Evolutionary conservation across 495 filamentous ascomycete genomes (phyloP).

Genomic region (Aspergillus homomorphus): DNA sequence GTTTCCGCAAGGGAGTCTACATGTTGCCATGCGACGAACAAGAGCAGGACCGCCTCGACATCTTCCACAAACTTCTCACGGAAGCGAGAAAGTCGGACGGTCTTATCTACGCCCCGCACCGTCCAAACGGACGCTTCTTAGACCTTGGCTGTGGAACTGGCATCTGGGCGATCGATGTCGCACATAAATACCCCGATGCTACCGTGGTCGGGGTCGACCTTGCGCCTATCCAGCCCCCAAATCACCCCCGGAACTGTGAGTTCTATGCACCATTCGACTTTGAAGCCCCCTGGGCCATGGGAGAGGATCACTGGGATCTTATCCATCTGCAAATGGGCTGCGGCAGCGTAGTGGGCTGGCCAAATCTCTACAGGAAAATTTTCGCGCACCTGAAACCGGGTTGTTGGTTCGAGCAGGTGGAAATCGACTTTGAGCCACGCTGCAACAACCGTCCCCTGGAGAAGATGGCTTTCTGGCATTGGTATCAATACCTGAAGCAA

Average conservation of each 20-base stretch:
- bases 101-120: slow-evolving; percentile 51
- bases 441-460: slow-evolving; percentile 67
- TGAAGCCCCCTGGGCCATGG: slow-evolving; percentile 76
- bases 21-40: slow-evolving; percentile 53
- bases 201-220: slow-evolving; percentile 75
- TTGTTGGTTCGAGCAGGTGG: slow-evolving; percentile 86
- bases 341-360: slow-evolving; percentile 79
- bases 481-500: slow-evolving; percentile 67
- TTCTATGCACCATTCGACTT: slow-evolving; percentile 68
- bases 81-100: slow-evolving; percentile 59
- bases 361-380: slow-evolving; percentile 65
- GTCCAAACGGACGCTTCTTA: slow-evolving; percentile 56
- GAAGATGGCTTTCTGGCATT: slow-evolving; percentile 52
- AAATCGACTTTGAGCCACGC: slow-evolving; percentile 80
- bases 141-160: slow-evolving; percentile 89
- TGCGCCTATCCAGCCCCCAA: slow-evolving; percentile 73
- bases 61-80: slow-evolving; percentile 71
- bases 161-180: slow-evolving; percentile 88
- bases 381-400: slow-evolving; percentile 80
- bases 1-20: slow-evolving; percentile 48
- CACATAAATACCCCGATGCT: slow-evolving; percentile 59
- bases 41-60: slow-evolving; percentile 74
- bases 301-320: slow-evolving; percentile 75
- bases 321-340: slow-evolving; percentile 80
- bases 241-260: slow-evolving; percentile 67